Evolutionary conservation across 306 rosid genomes (phyloP).

Genomic region (Dryas drummondii): DNA sequence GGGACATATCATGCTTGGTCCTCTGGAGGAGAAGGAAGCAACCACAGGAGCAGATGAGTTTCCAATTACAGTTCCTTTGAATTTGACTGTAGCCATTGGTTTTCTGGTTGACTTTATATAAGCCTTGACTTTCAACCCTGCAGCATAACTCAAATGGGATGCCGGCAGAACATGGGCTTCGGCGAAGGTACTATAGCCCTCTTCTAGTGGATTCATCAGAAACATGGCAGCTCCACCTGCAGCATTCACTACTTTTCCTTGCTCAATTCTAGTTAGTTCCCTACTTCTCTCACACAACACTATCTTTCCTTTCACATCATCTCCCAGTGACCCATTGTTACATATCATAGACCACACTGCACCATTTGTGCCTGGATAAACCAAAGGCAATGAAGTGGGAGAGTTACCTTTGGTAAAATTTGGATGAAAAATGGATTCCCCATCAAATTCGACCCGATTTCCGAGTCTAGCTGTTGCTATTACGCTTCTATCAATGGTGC

Average conservation of each 20-base stretch:
- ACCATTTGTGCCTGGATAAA: too few species aligned
- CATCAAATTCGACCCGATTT: slow-evolving; percentile 39
- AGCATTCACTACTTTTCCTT: slow-evolving; percentile 37
- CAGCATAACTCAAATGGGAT: slow-evolving; percentile 33
- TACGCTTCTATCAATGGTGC: slow-evolving; percentile 50
- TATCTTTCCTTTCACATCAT: slow-evolving; percentile 36
- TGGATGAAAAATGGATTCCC: slow-evolving; percentile 24
- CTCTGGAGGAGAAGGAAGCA: slow-evolving; percentile 46
- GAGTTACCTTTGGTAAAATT: neutral
- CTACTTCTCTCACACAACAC: slow-evolving; percentile 47
- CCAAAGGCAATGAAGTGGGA: too few species aligned
- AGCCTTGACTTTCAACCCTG: slow-evolving; percentile 32
- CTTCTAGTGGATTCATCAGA: slow-evolving; percentile 3
- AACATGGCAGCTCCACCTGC: slow-evolving; percentile 54
- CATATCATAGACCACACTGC: too few species aligned
- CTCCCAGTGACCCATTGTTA: too few species aligned
- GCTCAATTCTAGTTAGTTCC: fast-evolving
- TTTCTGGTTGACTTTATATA: slow-evolving; percentile 39
- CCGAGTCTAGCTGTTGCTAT: slow-evolving; percentile 42
- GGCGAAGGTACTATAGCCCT: slow-evolving; percentile 33
- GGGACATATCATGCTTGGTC: slow-evolving; percentile 39
- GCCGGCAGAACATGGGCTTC: slow-evolving; percentile 39
- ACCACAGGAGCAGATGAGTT: slow-evolving; percentile 41
- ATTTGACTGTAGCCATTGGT: slow-evolving; percentile 42
- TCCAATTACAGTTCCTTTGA: slow-evolving; percentile 48